Evolutionary conservation across 345 rosid genomes (phyloP).

Genomic region (Rhizophora mangle): DNA sequence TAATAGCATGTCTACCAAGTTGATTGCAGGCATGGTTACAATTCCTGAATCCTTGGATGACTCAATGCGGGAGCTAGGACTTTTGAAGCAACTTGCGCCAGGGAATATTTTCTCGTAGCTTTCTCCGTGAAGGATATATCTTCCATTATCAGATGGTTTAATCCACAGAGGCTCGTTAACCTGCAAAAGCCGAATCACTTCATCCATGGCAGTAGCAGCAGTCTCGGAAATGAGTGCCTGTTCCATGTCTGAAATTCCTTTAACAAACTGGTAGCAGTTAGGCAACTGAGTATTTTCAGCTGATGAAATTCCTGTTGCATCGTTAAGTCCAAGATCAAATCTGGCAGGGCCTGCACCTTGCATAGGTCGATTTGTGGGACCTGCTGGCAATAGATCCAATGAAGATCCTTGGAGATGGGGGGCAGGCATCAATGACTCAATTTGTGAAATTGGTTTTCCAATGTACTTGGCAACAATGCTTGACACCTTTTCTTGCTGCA

Average conservation of each 20-base stretch:
- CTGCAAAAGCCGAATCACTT: conserved; percentile 42
- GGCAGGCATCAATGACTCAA: conserved; percentile 12
- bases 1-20: conserved; percentile 44
- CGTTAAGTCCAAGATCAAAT: conserved; percentile 11
- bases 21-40: conserved; percentile 38
- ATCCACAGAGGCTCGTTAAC: conserved; percentile 57
- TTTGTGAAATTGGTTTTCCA: conserved; percentile 29
- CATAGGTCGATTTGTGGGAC: background rate
- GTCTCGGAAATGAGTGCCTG: conserved; percentile 34
- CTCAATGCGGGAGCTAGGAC: conserved; percentile 43
- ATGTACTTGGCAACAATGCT: conserved; percentile 34
- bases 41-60: conserved; percentile 51
- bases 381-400: conserved; percentile 6
- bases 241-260: conserved; percentile 34
- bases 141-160: conserved; percentile 32
- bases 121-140: conserved; percentile 32
- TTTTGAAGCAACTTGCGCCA: conserved; percentile 26
- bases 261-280: background rate
- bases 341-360: background rate
- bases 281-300: background rate
- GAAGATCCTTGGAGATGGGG: conserved; percentile 9
- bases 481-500: conserved; percentile 44
- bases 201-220: conserved; percentile 50
- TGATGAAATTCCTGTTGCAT: too few species aligned
- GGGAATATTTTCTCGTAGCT: conserved; percentile 41